Conservation (phyloP, 2,329 filamentous ascomycete species). For the Pezicula radicicola region DNA sequence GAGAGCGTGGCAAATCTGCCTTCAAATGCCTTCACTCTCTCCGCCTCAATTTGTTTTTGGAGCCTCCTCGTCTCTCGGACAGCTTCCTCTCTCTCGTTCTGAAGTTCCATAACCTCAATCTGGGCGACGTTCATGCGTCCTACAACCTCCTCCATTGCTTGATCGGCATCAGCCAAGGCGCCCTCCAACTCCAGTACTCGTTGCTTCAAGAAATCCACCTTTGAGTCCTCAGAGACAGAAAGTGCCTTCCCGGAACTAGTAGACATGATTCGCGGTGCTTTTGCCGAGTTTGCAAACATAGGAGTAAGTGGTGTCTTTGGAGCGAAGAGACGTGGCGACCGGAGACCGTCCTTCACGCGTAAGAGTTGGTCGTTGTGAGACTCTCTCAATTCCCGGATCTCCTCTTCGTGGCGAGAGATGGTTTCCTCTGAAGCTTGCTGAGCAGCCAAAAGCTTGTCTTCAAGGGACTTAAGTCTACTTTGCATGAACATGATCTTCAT, state of each 20-base stretch:
- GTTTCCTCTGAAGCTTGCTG: conserved; percentile 86
- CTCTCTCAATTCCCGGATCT: conserved; percentile 72
- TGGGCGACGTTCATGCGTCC: conserved; percentile 78
- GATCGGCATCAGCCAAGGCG: conserved; percentile 71
- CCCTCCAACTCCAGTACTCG: conserved; percentile 83
- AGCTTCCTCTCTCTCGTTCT: conserved; percentile 72
- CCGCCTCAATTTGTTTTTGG: conserved; percentile 59
- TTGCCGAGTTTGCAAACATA: conserved; percentile 49
- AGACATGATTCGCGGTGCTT: conserved; percentile 51
- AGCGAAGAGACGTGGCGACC: conserved; percentile 47
- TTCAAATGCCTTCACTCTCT: conserved; percentile 24
- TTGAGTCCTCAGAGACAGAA: conserved; percentile 66
- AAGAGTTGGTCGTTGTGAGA: conserved; percentile 74
- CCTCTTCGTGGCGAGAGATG: conserved; percentile 80
- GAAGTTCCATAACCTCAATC: conserved; percentile 77
- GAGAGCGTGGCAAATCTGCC: conserved; percentile 23
- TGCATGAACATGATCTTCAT: conserved; percentile 83
- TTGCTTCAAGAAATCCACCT: conserved; percentile 72
- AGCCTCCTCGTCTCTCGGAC: conserved; percentile 68
- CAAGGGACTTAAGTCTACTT: conserved; percentile 72
- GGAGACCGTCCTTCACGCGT: conserved; percentile 59
- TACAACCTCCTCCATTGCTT: conserved; percentile 82
- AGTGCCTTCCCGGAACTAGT: conserved; percentile 51
- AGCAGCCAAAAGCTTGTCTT: conserved; percentile 78
- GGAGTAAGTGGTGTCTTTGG: conserved; percentile 61